A percentile compares a stretch with the other conserved stretches of the same genome.
These are phyloP conservation scores for Immersiella caudata DNA, from an alignment of 495 filamentous ascomycete species.

Conservation along the genomic window DNA sequence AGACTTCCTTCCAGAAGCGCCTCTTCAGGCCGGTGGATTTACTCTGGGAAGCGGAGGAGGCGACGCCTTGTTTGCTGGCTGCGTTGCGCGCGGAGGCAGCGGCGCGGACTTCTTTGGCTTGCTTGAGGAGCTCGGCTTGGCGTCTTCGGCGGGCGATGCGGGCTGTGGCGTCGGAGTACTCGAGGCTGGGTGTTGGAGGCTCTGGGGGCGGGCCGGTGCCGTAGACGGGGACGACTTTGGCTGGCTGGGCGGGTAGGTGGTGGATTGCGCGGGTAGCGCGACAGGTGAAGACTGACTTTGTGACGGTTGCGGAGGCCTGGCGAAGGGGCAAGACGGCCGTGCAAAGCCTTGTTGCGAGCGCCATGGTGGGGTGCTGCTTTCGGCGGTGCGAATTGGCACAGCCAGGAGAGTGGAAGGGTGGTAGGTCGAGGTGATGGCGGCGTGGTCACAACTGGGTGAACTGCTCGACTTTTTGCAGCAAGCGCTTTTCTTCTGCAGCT, in stretches of 20 bases:
- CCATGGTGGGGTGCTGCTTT: constrained; percentile 17
- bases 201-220: constrained; percentile 84
- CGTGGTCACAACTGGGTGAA: not conserved
- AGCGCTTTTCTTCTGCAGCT: not conserved
- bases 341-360: constrained; percentile 23
- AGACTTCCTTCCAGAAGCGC: constrained; percentile 83
- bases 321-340: not conserved
- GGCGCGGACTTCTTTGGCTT: constrained; percentile 49
- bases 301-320: not conserved
- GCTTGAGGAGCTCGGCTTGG: constrained; percentile 55
- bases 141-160: constrained; percentile 54
- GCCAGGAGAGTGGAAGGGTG: not conserved
- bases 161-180: constrained; percentile 42
- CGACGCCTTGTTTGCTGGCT: not conserved
- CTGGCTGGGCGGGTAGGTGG: constrained; percentile 42
- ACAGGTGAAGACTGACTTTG: not conserved
- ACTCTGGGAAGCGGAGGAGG: not conserved
- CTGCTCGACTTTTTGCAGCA: not conserved
- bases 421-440: not conserved
- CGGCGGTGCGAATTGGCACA: not conserved
- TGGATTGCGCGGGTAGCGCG: constrained; percentile 42
- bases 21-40: constrained; percentile 51
- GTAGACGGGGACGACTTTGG: constrained; percentile 65
- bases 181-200: constrained; percentile 62
- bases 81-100: constrained; percentile 22